Evolutionary conservation across 371 early-diverging fungal species (phyloP), one percentile per base, ranked within the genome.

Genomic region (Nematocida sp.): DNA sequence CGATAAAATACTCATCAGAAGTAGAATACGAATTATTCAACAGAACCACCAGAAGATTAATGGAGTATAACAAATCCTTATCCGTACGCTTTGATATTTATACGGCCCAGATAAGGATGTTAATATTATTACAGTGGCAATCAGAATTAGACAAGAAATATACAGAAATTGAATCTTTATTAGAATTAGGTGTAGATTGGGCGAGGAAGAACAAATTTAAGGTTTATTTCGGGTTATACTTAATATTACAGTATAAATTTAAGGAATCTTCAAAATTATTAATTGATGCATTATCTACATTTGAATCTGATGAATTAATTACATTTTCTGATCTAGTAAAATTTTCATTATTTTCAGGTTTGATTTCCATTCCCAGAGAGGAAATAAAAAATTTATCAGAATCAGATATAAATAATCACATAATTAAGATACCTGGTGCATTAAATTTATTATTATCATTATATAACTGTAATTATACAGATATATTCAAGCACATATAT

Each of bases 111-210:
- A 52, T 61, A 15, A 54, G 80, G 3, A 78, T 78, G 80, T 50
- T 67, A 4, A 52, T 78, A 13, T 70, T 78, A 11, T 61, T 78
- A 7, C 71, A 52, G 33, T 11, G 47, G 57, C n/a, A 45, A 23
- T 7, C 5, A 27, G 60, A 78, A 45, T 5, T 66, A 46, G 47
- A 5, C 7, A 54, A 4, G 39, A 40, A 46, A 40, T 60, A 70
- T 1, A 52, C 45, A 20, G 66, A 58, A 44, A 67, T 56, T n/a
- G 71, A 78, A 7, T 47, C 52, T 1, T 1, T 82, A 4, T 45
- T 72, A 72, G 94, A 96, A 84, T 92, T 93, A 87, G 96, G 95
- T 50, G 95, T 97, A 39, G 99, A 98, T 89, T 99, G 99, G 99
- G 98, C 97, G 88, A 91, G 97, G 82, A 92, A 95, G 80, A 99